Conservation (phyloP, 805 yeast genomes). For the Sugiyamaella floridensis region DNA sequence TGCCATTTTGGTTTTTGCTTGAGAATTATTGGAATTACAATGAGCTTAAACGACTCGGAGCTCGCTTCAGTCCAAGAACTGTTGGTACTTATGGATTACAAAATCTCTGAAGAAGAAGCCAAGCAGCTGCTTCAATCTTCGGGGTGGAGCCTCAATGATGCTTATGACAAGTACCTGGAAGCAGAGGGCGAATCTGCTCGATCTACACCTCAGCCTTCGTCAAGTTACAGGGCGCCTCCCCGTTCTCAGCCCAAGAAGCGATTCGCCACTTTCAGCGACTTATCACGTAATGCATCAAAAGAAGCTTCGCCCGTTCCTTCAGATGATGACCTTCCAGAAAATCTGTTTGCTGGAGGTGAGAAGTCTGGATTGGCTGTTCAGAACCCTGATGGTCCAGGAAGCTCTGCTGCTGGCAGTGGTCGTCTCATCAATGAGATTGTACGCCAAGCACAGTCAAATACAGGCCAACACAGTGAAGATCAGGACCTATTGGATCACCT, state of each 20-base stretch:
- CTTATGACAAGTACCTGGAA: neutral
- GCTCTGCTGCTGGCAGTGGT: constrained; percentile 6
- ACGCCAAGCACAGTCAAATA: constrained; percentile 26
- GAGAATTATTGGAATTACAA: neutral
- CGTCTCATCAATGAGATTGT: constrained; percentile 32
- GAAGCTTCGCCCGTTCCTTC: constrained; percentile 30
- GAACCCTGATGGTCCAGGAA: constrained; percentile 43
- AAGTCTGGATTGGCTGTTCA: constrained; percentile 72
- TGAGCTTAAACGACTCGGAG: neutral
- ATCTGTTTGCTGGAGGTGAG: constrained; percentile 55
- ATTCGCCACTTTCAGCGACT: constrained; percentile 29
- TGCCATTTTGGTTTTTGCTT: too few relatives aligned
- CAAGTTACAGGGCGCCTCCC: neutral
- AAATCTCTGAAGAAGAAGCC: neutral
- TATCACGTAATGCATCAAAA: constrained; percentile 20
- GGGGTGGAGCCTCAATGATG: neutral
- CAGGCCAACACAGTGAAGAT: constrained; percentile 14
- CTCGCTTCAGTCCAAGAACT: neutral
- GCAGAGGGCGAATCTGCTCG: neutral
- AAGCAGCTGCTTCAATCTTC: neutral
- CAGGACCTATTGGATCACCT: constrained; percentile 18
- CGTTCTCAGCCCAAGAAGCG: constrained; percentile 9
- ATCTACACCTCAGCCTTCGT: neutral
- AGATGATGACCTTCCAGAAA: constrained; percentile 31
- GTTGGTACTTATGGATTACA: neutral